A percentile compares a stretch with the other conserved stretches of the same genome.
Conservation (phyloP, 805 yeast species). For the Cyberlindnera misumaiensis region DNA sequence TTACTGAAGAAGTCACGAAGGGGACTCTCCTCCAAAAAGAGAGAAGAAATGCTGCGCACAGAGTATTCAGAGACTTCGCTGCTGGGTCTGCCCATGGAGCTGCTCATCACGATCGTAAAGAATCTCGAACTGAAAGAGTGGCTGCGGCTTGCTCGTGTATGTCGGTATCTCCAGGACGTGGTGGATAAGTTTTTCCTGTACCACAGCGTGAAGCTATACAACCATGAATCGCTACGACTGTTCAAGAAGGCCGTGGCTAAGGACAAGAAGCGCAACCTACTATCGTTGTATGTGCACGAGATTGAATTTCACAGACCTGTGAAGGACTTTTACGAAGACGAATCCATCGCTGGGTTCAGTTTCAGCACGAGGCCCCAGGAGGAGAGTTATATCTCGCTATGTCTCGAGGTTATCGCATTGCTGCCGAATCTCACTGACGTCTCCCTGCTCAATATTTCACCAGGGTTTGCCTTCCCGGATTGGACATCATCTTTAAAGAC, state of each 20-base stretch:
- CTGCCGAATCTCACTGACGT: slow-evolving; percentile 40
- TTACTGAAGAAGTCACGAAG: slow-evolving; percentile 3
- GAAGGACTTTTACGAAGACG: slow-evolving; percentile 11
- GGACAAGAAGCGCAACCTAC: slow-evolving; percentile 23
- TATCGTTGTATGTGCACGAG: slow-evolving; percentile 18
- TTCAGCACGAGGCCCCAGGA: slow-evolving; percentile 19
- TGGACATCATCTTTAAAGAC: slow-evolving; percentile 22
- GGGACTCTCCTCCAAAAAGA: slow-evolving; percentile 2
- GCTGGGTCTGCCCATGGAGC: slow-evolving; percentile 37
- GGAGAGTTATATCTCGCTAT: slow-evolving; percentile 26
- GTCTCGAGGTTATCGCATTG: slow-evolving; percentile 37
- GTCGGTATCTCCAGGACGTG: slow-evolving; percentile 31
- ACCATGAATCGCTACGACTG: slow-evolving; percentile 12
- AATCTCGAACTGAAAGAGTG: slow-evolving; percentile 21
- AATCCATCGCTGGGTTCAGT: slow-evolving; percentile 18
- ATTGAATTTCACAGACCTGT: slow-evolving; percentile 16
- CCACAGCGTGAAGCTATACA: slow-evolving; percentile 25
- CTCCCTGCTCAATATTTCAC: slow-evolving; percentile 39
- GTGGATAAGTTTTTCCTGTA: slow-evolving; percentile 34
- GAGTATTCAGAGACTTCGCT: slow-evolving; percentile 23
- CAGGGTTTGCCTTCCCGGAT: slow-evolving; percentile 38
- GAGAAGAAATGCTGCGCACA: background rate
- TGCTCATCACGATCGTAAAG: slow-evolving; percentile 30
- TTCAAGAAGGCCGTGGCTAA: slow-evolving; percentile 32
- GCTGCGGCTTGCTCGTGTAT: slow-evolving; percentile 27